Conservation (phyloP, 371 early-diverging fungal species). For the Mucor mucedo region DNA sequence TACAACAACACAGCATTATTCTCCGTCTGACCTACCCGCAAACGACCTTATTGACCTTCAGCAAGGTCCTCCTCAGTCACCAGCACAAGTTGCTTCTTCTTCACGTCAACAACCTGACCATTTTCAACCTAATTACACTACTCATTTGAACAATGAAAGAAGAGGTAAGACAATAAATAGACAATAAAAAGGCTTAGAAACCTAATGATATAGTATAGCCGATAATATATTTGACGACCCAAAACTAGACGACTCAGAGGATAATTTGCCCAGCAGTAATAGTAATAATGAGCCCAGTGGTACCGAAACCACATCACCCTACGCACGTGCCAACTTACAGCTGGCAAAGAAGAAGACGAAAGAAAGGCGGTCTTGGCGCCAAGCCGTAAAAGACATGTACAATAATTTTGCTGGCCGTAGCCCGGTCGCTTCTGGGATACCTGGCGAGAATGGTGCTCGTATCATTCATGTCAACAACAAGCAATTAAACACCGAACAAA, state of each 20-base stretch:
- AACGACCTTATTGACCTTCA: conserved; percentile 34
- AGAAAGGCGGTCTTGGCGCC: conserved; percentile 4
- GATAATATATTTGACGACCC: conserved; percentile 21
- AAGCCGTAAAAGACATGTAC: conserved; percentile 21
- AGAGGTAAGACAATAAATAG: conserved; percentile 12
- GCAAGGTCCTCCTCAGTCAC: conserved; percentile 9
- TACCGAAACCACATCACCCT: conserved; percentile 23
- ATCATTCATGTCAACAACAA: conserved; percentile 86
- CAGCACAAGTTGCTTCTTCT: conserved; percentile 3
- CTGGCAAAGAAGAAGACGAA: conserved; percentile 16
- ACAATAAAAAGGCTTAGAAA: not conserved
- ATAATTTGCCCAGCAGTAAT: not conserved
- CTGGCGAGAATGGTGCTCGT: conserved; percentile 61
- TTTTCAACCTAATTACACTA: not conserved
- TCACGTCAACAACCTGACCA: conserved; percentile 2
- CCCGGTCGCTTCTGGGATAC: conserved; percentile 28
- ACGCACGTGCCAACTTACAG: conserved; percentile 33
- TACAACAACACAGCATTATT: conserved; percentile 12
- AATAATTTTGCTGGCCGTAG: conserved; percentile 10
- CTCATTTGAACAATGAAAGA: conserved; percentile 7
- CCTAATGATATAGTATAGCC: not conserved
- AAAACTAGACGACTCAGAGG: conserved; percentile 16
- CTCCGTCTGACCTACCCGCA: conserved; percentile 18
- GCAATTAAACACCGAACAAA: conserved; percentile 69
- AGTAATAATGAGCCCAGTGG: not conserved